phyloP scores from a whole-genome alignment of 441 rosid genomes.

The Erysimum pusillum region DNA sequence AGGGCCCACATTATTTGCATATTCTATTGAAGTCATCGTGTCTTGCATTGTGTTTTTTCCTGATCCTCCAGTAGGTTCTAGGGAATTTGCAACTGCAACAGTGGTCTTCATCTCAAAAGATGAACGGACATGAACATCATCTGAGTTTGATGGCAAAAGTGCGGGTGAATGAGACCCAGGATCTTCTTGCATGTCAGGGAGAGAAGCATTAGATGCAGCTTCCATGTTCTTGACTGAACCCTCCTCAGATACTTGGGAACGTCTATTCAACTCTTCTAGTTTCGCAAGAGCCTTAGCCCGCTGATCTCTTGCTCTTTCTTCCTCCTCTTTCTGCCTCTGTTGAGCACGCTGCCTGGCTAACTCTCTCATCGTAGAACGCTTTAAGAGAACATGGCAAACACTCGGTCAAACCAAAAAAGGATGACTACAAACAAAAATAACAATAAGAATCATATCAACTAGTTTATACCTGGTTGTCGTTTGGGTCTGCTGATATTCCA shows the following conservation, averaged over 20 bases:
- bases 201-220: slow-evolving; percentile 45
- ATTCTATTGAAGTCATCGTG: slow-evolving; percentile 45
- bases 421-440: slow-evolving; percentile 30
- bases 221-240: slow-evolving; percentile 54
- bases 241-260: slow-evolving; percentile 60
- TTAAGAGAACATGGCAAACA: slow-evolving; percentile 47
- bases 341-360: slow-evolving; percentile 74
- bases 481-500: slow-evolving; percentile 53
- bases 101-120: slow-evolving; percentile 44
- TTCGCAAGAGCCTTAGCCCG: slow-evolving; percentile 88
- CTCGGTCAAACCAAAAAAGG: slow-evolving; percentile 37
- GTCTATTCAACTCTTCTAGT: slow-evolving; percentile 85
- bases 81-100: slow-evolving; percentile 50
- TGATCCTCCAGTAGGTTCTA: slow-evolving; percentile 48
- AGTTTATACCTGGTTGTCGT: slow-evolving; percentile 69
- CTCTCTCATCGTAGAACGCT: slow-evolving; percentile 84
- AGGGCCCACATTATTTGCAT: slow-evolving; percentile 49
- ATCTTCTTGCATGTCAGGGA: slow-evolving; percentile 53
- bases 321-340: slow-evolving; percentile 83
- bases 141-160: slow-evolving; percentile 37
- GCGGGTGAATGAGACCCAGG: slow-evolving; percentile 43
- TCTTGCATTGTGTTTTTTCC: slow-evolving; percentile 45
- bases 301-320: slow-evolving; percentile 84
- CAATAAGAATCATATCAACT: slow-evolving; percentile 21
- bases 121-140: slow-evolving; percentile 36